Conservation (phyloP, 805 yeast genomes). For the Zygosaccharomyces bisporus region DNA sequence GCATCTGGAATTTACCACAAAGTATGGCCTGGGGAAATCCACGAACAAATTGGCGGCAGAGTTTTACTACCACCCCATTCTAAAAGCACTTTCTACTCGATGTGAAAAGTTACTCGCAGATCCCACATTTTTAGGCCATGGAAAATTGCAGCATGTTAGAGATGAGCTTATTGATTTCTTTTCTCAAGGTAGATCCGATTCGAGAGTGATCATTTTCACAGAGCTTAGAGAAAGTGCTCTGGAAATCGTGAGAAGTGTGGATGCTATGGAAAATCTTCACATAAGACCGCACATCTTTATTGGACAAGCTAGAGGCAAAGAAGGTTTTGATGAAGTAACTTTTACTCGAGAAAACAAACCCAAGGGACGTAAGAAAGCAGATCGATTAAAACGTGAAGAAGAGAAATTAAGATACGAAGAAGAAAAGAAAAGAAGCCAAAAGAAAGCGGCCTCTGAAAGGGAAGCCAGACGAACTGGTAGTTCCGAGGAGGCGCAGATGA, state of each 20-base stretch:
- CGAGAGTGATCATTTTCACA: constrained; percentile 82
- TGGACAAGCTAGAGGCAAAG: constrained; percentile 82
- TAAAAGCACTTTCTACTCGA: constrained; percentile 42
- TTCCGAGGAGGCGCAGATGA: constrained; percentile 70
- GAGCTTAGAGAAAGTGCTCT: constrained; percentile 87
- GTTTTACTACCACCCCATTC: constrained; percentile 52
- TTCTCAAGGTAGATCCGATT: constrained; percentile 41
- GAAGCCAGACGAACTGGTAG: constrained; percentile 48
- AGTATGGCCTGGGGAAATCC: constrained; percentile 56
- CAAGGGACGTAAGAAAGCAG: constrained; percentile 43
- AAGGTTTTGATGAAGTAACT: constrained; percentile 57
- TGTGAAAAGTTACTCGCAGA: constrained; percentile 45
- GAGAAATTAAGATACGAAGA: constrained; percentile 31
- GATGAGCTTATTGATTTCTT: constrained; percentile 59
- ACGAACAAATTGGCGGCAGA: constrained; percentile 59
- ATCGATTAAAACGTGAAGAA: constrained; percentile 34
- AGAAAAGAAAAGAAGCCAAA: constrained; percentile 34
- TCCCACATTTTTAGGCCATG: constrained; percentile 52
- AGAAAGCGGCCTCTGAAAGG: constrained; percentile 36
- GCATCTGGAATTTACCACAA: constrained; percentile 53
- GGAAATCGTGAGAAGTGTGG: constrained; percentile 70
- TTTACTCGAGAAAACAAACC: constrained; percentile 43
- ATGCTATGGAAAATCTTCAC: constrained; percentile 36
- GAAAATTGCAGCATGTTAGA: constrained; percentile 60
- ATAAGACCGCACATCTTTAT: constrained; percentile 80